Percentiles rank a stretch among this genome's conserved stretches.
phyloP scores from a whole-genome alignment of 305 asterid species.

The Striga hermonthica region DNA sequence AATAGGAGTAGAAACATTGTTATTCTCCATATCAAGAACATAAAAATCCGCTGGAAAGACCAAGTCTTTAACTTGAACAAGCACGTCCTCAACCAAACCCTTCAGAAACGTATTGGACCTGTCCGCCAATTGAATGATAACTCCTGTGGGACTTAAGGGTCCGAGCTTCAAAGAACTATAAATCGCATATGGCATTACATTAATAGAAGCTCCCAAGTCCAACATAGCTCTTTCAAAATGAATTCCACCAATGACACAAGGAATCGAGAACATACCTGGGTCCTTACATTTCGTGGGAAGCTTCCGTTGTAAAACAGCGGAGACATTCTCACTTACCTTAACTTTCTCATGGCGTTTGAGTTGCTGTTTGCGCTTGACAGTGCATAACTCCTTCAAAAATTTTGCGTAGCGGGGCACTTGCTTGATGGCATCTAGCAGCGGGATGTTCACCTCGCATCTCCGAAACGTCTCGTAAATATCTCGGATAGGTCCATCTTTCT shows the following conservation, averaged over 20 bases:
- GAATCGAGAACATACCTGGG: not conserved
- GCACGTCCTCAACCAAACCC: not conserved
- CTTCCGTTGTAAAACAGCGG: not conserved
- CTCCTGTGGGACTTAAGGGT: not conserved
- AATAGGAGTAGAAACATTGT: not conserved
- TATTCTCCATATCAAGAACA: not conserved
- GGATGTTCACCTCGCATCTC: not conserved
- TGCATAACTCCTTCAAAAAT: not conserved
- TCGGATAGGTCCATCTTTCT: not conserved
- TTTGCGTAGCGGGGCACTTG: not conserved
- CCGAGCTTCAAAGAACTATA: not conserved
- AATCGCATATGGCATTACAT: not conserved
- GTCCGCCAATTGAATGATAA: not conserved
- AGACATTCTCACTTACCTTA: not conserved
- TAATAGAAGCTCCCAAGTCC: not conserved
- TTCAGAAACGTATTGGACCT: not conserved
- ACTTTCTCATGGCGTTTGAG: not conserved
- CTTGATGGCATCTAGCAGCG: not conserved
- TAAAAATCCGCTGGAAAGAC: not conserved
- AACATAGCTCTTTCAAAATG: not conserved
- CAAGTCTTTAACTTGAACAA: not conserved
- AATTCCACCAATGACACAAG: not conserved
- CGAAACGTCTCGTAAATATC: not conserved
- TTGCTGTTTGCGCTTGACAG: not conserved
- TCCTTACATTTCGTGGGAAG: not conserved